These are phyloP conservation scores for Acmispon strigosus DNA, from an alignment of 306 rosid species.

Conservation along the genomic window DNA sequence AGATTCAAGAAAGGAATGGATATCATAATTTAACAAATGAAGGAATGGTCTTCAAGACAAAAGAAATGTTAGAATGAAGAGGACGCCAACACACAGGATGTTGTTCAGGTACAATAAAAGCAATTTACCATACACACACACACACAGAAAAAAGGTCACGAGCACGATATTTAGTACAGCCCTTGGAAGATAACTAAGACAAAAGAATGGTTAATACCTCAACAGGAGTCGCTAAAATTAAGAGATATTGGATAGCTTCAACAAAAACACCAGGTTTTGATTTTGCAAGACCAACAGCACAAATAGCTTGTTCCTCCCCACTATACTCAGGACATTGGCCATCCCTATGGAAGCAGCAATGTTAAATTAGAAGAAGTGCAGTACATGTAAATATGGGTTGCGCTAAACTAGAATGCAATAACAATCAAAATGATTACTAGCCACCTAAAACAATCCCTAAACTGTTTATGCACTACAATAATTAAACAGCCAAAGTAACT, in stretches of 20 bases:
- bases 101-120: constrained; percentile 10
- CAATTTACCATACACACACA: neutral
- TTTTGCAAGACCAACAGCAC: constrained; percentile 92
- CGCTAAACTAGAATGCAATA: neutral
- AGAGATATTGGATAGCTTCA: constrained; percentile 90
- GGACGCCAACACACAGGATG: constrained; percentile 3
- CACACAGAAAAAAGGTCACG: neutral
- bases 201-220: constrained; percentile 52
- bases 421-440: neutral
- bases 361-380: constrained; percentile 13
- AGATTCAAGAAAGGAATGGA: neutral
- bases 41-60: neutral
- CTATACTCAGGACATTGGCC: constrained; percentile 93
- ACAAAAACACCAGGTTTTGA: constrained; percentile 86
- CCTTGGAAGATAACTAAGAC: constrained; percentile 5
- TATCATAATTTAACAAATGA: neutral
- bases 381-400: constrained; percentile 3
- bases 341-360: constrained; percentile 61
- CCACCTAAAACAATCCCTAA: neutral
- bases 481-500: neutral
- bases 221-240: constrained; percentile 80
- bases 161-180: neutral
- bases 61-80: neutral
- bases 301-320: constrained; percentile 95
- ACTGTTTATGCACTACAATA: neutral